A percentile compares a stretch with the other conserved stretches of the same genome.
Conservation (phyloP, 1,139 yeast species). For the Kazachstania sp. region DNA sequence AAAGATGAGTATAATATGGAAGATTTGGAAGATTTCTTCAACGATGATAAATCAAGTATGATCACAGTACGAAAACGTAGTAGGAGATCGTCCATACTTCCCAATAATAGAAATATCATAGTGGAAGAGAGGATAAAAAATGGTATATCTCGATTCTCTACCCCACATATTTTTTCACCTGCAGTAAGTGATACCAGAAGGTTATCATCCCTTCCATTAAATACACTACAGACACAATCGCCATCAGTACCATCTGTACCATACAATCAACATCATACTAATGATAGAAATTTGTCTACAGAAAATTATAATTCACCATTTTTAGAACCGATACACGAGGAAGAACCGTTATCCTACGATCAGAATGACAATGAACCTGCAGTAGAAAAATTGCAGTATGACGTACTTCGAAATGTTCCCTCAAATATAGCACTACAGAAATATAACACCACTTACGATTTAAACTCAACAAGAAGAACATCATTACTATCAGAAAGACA, state of each 20-base stretch:
- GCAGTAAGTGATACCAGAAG: conserved; percentile 1
- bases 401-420: neutral
- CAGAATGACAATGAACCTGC: neutral
- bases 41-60: conserved; percentile 34
- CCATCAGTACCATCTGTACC: neutral
- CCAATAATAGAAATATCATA: neutral
- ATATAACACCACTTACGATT: conserved; percentile 7
- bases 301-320: neutral
- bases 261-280: neutral
- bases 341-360: neutral
- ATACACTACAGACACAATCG: neutral
- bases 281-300: neutral
- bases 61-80: conserved; percentile 13
- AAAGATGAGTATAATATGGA: conserved; percentile 72
- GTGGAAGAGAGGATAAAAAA: neutral
- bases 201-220: neutral
- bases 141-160: conserved; percentile 4
- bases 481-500: neutral
- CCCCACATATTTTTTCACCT: conserved; percentile 13
- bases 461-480: conserved; percentile 1
- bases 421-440: neutral
- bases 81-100: conserved; percentile 19
- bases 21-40: conserved; percentile 68
- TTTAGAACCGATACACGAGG: conserved; percentile 4
- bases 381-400: neutral